Percentiles rank a stretch among this genome's conserved stretches.
Evolutionary conservation across 1,139 yeast genomes (phyloP).

Genomic region (Blastobotrys ciferrii): DNA sequence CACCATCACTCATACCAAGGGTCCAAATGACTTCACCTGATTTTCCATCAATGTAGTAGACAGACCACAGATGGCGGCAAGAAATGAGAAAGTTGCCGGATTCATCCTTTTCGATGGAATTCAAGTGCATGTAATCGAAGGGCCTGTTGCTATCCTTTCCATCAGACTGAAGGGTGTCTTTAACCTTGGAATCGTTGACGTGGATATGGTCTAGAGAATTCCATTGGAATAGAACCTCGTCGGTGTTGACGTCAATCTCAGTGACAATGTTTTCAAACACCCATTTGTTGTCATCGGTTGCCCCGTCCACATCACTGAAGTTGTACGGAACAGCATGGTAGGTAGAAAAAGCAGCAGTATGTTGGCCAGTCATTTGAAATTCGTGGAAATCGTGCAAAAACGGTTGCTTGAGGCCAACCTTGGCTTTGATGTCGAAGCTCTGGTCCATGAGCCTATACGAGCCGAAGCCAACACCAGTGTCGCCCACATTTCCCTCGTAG

Average conservation of each 20-base stretch:
- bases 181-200: conserved; percentile 22
- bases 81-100: conserved; percentile 42
- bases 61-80: conserved; percentile 40
- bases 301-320: conserved; percentile 5
- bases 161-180: conserved; percentile 35
- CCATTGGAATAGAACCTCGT: conserved; percentile 43
- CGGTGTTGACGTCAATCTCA: conserved; percentile 41
- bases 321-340: conserved; percentile 18
- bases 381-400: conserved; percentile 20
- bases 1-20: background rate
- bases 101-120: conserved; percentile 43
- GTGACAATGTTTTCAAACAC: conserved; percentile 12
- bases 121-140: conserved; percentile 46
- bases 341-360: conserved; percentile 16
- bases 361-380: conserved; percentile 14
- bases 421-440: conserved; percentile 14
- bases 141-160: conserved; percentile 41
- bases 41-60: conserved; percentile 40
- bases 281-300: background rate
- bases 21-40: conserved; percentile 42
- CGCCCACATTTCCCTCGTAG: conserved; percentile 16
- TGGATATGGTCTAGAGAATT: conserved; percentile 41
- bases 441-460: conserved; percentile 17
- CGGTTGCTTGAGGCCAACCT: conserved; percentile 18
- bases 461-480: conserved; percentile 19